These are phyloP conservation scores for Alternaria arborescens DNA, from an alignment of 2,329 filamentous ascomycete species.

Conservation along the genomic window DNA sequence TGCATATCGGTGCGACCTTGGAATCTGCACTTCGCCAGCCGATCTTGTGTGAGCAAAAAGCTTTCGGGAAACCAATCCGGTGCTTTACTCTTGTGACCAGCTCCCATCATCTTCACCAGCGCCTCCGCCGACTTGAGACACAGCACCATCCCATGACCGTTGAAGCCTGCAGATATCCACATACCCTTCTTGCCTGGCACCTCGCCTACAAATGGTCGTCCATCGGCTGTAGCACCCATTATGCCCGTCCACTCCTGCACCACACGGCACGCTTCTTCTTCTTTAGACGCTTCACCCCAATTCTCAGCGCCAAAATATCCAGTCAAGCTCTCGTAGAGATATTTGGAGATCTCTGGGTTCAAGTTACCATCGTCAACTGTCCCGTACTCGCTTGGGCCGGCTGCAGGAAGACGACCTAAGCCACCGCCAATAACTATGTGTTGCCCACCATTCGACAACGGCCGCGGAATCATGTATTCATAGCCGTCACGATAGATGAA, in stretches of 20 bases:
- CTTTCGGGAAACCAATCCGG: slow-evolving; percentile 64
- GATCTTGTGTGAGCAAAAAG: slow-evolving; percentile 59
- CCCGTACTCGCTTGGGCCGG: slow-evolving; percentile 61
- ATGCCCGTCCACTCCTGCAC: slow-evolving; percentile 59
- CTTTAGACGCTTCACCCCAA: slow-evolving; percentile 45
- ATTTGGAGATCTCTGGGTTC: slow-evolving; percentile 62
- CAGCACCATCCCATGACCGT: slow-evolving; percentile 72
- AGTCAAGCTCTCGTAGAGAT: slow-evolving; percentile 54
- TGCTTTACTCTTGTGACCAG: slow-evolving; percentile 39
- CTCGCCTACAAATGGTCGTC: slow-evolving; percentile 57
- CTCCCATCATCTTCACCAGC: slow-evolving; percentile 63
- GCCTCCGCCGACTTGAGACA: slow-evolving; percentile 68
- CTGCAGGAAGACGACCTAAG: slow-evolving; percentile 52
- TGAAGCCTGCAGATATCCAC: slow-evolving; percentile 68
- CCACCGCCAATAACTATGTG: slow-evolving; percentile 71
- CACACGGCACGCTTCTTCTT: slow-evolving; percentile 33
- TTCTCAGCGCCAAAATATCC: slow-evolving; percentile 61
- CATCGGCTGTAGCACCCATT: slow-evolving; percentile 62
- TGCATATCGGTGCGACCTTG: slow-evolving; percentile 6
- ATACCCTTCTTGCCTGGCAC: slow-evolving; percentile 57
- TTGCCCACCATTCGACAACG: slow-evolving; percentile 49
- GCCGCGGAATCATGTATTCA: slow-evolving; percentile 72
- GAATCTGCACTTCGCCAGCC: slow-evolving; percentile 47
- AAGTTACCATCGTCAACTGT: slow-evolving; percentile 64
- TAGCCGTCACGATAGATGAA: slow-evolving; percentile 69